Evolutionary conservation across 257 asterid species (phyloP), one percentile per base, ranked within the genome.

Genomic region (Salvia hispanica): DNA sequence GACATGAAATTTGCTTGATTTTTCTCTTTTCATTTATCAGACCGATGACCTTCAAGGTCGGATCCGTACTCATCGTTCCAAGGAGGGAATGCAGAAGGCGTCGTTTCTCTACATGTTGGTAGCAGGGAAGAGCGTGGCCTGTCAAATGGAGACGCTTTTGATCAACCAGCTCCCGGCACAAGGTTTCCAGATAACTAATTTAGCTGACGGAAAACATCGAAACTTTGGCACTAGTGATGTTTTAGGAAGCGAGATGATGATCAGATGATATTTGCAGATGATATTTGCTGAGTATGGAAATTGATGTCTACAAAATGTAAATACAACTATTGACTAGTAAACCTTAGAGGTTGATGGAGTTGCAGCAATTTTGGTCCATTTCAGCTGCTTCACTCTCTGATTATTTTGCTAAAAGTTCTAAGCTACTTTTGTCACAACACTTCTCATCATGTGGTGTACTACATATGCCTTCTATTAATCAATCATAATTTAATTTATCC

Each of bases 21-120:
- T 42, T 54, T 2, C 3, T 18, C 5, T 40, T 6, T 4, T 15
- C 9, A 0, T 6, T 7, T 47, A 69, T 57, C 84, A 93, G 99
- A 88, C 95, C 0, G 96, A 91, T 72, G 97, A 94, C 81, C 96
- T 94, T 40, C 86, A 88, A 78, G 96, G 97, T 53, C 83, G 97
- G 45, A 80, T 88, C 13, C 86, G 81, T 34, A 76, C 90, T n/a
- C 95, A 94, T 74, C 95, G 97, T 34, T 16, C 68, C 33, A 86
- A 85, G 73, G 95, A 85, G 61, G 96, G 95, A 71, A 76, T 85
- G 95, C 89, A 78, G 66, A 81, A 79, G 3, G 95, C 92, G 0
- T 21, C 79, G 1, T 90, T 93, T 76, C 76, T 93, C 16, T 90
- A 93, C 66, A 83, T 93, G 70, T 9, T 84, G 76, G 99, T 91